Conservation (phyloP, 306 rosid species). For the Arachis hypogaea region DNA sequence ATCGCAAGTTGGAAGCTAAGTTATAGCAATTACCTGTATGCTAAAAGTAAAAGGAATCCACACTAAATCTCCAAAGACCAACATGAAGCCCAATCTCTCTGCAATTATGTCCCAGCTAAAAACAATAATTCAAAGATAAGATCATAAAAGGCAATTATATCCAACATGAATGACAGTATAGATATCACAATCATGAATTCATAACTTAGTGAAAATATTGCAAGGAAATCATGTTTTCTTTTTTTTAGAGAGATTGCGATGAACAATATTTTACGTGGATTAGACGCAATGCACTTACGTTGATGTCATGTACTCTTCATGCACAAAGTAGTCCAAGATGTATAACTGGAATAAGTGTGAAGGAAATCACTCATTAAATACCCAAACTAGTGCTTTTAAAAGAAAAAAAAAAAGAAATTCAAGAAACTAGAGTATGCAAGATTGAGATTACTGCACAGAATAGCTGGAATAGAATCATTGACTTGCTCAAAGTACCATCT, state of each 20-base stretch:
- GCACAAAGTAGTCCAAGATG: conserved; percentile 84
- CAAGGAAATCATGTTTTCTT: not conserved
- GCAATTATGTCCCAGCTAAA: conserved; percentile 98
- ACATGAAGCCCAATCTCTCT: conserved; percentile 95
- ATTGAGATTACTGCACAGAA: conserved; percentile 71
- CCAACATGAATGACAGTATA: conserved; percentile 16
- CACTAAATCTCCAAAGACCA: conserved; percentile 96
- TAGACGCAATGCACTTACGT: conserved; percentile 66
- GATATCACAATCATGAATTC: conserved; percentile 1
- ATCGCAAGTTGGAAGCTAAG: conserved; percentile 3
- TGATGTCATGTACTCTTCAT: conserved; percentile 98
- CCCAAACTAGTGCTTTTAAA: not conserved
- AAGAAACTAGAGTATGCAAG: conserved; percentile 28
- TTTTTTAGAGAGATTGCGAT: not conserved
- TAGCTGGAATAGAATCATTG: conserved; percentile 90
- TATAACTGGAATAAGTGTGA: conserved; percentile 62
- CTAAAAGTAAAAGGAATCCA: conserved; percentile 98
- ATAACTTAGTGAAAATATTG: not conserved
- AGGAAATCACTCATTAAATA: conserved; percentile 22
- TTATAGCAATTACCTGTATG: conserved; percentile 65
- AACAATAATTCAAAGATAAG: conserved; percentile 27
- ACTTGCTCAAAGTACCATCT: conserved; percentile 61
- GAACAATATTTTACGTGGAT: not conserved
- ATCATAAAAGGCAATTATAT: conserved; percentile 21
- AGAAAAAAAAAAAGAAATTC: not conserved